Conservation (phyloP, 2,329 filamentous ascomycete species). For the Raffaelea albimanens region DNA sequence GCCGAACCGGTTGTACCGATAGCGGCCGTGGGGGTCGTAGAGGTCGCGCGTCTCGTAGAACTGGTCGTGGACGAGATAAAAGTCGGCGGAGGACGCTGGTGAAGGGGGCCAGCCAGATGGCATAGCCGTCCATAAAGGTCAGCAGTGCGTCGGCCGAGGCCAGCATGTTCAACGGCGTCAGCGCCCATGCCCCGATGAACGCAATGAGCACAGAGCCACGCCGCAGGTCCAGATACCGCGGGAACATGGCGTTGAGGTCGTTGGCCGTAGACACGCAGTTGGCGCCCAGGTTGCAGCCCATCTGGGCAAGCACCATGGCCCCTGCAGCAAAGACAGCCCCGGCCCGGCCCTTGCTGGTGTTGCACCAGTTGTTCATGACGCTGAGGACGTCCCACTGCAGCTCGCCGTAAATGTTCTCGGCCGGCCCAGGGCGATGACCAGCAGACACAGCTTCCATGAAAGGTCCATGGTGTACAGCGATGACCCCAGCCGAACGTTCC, state of each 20-base stretch:
- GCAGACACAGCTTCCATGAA: conserved; percentile 1
- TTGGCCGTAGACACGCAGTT: conserved; percentile 27
- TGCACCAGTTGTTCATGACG: conserved; percentile 9
- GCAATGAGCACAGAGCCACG: conserved; percentile 17
- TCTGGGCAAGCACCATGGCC: conserved; percentile 11
- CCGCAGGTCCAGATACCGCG: conserved; percentile 26
- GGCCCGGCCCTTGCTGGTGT: conserved; percentile 5
- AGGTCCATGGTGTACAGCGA: not conserved
- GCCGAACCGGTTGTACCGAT: conserved; percentile 18
- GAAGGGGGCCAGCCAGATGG: conserved; percentile 15
- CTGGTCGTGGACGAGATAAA: conserved; percentile 26
- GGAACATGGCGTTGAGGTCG: conserved; percentile 22
- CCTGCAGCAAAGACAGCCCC: conserved; percentile 15
- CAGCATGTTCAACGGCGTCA: conserved; percentile 14
- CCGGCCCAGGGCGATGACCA: conserved; percentile 34
- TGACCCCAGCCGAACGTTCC: not conserved
- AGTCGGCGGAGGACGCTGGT: conserved; percentile 25
- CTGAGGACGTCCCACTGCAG: conserved; percentile 13
- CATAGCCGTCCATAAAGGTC: conserved; percentile 13
- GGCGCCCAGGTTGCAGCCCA: conserved; percentile 14
- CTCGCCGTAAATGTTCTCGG: conserved; percentile 28
- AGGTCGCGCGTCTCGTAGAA: conserved; percentile 24
- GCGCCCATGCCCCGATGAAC: conserved; percentile 16
- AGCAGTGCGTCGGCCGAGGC: conserved; percentile 10
- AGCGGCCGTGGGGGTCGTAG: conserved; percentile 25